These are phyloP conservation scores for Lolium rigidum DNA, from an alignment of 176 grass and related monocot genomes.

Conservation along the genomic window DNA sequence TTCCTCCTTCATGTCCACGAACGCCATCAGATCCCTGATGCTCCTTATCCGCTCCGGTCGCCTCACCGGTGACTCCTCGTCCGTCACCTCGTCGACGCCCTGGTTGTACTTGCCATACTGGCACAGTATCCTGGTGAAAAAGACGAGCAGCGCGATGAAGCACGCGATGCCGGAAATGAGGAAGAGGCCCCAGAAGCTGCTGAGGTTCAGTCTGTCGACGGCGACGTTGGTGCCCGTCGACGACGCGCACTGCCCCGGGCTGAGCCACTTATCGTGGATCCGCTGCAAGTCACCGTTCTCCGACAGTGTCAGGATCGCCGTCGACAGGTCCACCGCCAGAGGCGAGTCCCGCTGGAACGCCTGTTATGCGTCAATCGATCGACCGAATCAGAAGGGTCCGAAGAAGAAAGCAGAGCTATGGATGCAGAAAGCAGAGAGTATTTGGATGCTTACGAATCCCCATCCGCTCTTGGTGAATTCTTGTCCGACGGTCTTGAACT, in stretches of 20 bases:
- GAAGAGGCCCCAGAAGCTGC: slow-evolving; percentile 92
- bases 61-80: slow-evolving; percentile 31
- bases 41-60: slow-evolving; percentile 55
- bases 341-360: slow-evolving; percentile 89
- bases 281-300: slow-evolving; percentile 92
- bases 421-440: not conserved
- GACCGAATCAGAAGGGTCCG: not conserved
- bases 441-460: slow-evolving; percentile 68
- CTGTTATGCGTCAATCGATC: slow-evolving; percentile 32
- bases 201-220: slow-evolving; percentile 54
- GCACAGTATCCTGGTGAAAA: slow-evolving; percentile 59
- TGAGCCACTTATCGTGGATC: slow-evolving; percentile 97
- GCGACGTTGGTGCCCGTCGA: slow-evolving; percentile 28
- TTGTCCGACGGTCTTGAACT: slow-evolving; percentile 77
- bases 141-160: slow-evolving; percentile 64
- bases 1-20: slow-evolving; percentile 89
- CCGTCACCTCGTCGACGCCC: not conserved
- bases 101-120: slow-evolving; percentile 66
- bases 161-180: slow-evolving; percentile 75
- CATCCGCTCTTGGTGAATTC: slow-evolving; percentile 99
- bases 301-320: slow-evolving; percentile 89
- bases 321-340: slow-evolving; percentile 84
- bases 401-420: not conserved
- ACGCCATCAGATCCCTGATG: slow-evolving; percentile 70
- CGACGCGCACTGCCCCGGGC: slow-evolving; percentile 39